Percentiles rank a stretch among this genome's conserved stretches.
phyloP scores from a whole-genome alignment of 768 basidiomycete species.

The Hygrophoropsis aurantiaca region DNA sequence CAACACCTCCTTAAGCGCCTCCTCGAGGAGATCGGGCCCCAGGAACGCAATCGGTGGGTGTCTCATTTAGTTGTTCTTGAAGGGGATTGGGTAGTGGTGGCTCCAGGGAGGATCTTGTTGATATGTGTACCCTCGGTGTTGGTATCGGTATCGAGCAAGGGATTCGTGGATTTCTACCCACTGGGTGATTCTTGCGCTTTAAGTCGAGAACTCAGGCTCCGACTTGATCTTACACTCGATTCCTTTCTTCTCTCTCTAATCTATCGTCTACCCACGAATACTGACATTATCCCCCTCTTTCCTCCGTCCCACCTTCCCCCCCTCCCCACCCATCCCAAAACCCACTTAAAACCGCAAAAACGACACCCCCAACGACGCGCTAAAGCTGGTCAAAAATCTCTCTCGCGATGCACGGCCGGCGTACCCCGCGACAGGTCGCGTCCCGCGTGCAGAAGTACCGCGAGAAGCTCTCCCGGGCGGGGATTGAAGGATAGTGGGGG shows the following conservation, averaged over 20 bases:
- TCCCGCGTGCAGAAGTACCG: slow-evolving; percentile 89
- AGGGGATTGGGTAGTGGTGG: too few species aligned
- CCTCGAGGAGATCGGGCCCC: slow-evolving; percentile 71
- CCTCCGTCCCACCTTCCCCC: too few species aligned
- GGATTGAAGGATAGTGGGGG: slow-evolving; percentile 46
- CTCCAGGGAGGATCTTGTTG: too few species aligned
- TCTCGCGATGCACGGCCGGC: slow-evolving; percentile 70
- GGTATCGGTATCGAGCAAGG: too few species aligned
- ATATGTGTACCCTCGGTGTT: too few species aligned
- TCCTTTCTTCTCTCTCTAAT: not conserved
- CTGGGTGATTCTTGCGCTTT: too few species aligned
- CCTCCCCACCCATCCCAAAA: too few species aligned
- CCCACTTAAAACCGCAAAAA: too few species aligned
- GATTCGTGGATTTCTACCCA: too few species aligned
- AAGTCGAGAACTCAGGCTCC: too few species aligned
- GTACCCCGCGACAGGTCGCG: slow-evolving; percentile 82
- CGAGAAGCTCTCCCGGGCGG: slow-evolving; percentile 78
- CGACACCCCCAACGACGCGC: slow-evolving; percentile 7
- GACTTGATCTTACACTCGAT: too few species aligned
- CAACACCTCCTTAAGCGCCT: slow-evolving; percentile 76
- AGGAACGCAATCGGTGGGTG: slow-evolving; percentile 69
- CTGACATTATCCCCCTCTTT: not conserved
- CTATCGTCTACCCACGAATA: not conserved
- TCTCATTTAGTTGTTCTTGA: too few species aligned
- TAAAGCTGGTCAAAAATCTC: slow-evolving; percentile 80